Evolutionary conservation across 2,329 filamentous ascomycete genomes (phyloP).

Genomic region (Teratosphaeriaceae sp.): DNA sequence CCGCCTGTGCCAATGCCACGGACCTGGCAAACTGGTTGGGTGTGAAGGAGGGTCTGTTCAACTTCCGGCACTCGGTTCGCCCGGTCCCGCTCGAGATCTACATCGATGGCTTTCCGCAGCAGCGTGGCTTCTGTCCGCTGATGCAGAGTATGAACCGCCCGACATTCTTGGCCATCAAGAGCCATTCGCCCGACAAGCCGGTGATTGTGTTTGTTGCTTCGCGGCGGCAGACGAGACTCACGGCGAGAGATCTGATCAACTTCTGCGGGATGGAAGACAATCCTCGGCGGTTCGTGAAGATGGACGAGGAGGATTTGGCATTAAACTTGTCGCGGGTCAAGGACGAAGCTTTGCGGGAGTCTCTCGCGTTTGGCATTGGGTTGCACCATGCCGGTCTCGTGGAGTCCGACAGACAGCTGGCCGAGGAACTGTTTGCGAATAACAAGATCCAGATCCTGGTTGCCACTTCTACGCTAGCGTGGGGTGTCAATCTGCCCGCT

Average conservation of each 20-base stretch:
- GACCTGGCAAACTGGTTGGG: slow-evolving; percentile 96
- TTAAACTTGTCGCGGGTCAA: slow-evolving; percentile 84
- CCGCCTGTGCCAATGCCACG: slow-evolving; percentile 89
- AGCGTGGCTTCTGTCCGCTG: slow-evolving; percentile 88
- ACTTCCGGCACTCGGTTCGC: slow-evolving; percentile 93
- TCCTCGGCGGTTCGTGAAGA: slow-evolving; percentile 81
- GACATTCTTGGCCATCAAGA: slow-evolving; percentile 93
- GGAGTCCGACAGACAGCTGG: slow-evolving; percentile 82
- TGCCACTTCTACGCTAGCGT: slow-evolving; percentile 91
- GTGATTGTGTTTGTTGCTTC: slow-evolving; percentile 98
- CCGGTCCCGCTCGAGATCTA: slow-evolving; percentile 94
- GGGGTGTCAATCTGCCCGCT: slow-evolving; percentile 96
- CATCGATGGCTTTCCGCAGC: slow-evolving; percentile 95
- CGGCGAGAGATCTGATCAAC: slow-evolving; percentile 93
- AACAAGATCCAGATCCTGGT: slow-evolving; percentile 98
- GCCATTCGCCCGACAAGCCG: slow-evolving; percentile 90
- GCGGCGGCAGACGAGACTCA: slow-evolving; percentile 86
- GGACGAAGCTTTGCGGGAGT: slow-evolving; percentile 85
- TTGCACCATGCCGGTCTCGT: slow-evolving; percentile 95
- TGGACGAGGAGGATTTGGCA: slow-evolving; percentile 91
- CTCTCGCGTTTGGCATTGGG: slow-evolving; percentile 95
- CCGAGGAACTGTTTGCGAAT: slow-evolving; percentile 91
- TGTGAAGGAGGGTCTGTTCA: slow-evolving; percentile 91
- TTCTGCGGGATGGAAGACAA: slow-evolving; percentile 98
- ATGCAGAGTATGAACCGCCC: slow-evolving; percentile 99